Evolutionary conservation across 208 protist genomes (phyloP).

Genomic region (Willaertia magna): DNA sequence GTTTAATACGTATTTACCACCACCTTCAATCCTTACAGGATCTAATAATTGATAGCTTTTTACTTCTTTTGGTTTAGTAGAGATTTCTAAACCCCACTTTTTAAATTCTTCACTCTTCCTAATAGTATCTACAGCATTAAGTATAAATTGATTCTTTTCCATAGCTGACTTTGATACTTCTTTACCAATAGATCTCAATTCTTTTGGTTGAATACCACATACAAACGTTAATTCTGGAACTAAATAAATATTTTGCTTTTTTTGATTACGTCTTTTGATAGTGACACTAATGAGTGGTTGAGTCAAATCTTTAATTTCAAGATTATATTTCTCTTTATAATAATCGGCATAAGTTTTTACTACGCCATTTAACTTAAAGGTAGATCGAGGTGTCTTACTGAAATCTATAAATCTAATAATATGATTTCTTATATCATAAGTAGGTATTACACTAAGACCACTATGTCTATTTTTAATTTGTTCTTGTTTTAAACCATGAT

Average conservation of each 20-base stretch:
- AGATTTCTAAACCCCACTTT: no score
- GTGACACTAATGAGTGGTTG: not conserved
- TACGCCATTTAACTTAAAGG: not conserved
- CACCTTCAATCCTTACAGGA: not conserved
- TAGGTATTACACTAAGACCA: not conserved
- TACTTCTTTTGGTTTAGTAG: not conserved
- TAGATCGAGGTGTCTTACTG: not conserved
- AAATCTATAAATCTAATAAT: not conserved
- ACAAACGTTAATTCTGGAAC: not conserved
- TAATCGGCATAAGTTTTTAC: not conserved
- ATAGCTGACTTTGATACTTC: not conserved
- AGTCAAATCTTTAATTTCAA: not conserved
- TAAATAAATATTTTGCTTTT: not conserved
- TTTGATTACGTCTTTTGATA: not conserved
- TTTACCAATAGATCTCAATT: not conserved
- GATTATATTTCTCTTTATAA: not conserved
- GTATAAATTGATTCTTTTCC: not conserved
- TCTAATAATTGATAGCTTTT: not conserved
- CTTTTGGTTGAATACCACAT: not conserved
- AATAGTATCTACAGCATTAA: no score
- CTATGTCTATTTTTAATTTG: not conserved
- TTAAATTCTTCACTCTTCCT: no score
- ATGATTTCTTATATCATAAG: not conserved
- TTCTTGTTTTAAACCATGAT: no score
- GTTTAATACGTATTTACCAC: not conserved